Conservation (phyloP, 2,329 filamentous ascomycete species). For the Xylaria sp. region DNA sequence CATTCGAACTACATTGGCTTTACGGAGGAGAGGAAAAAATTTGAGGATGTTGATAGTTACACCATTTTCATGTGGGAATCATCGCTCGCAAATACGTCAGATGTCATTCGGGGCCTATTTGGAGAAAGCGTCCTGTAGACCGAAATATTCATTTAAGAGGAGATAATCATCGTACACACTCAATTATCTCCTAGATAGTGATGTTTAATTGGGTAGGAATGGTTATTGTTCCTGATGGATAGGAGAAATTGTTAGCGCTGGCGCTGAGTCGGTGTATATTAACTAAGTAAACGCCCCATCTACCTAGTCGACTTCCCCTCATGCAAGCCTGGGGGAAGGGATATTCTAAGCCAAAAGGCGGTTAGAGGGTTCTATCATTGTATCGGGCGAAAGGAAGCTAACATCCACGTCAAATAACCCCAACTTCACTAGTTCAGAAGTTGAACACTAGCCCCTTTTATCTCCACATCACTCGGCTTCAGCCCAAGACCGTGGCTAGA, state of each 20-base stretch:
- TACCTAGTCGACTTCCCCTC: background rate
- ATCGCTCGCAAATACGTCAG: background rate
- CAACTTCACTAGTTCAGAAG: slow-evolving; percentile 20
- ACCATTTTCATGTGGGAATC: background rate
- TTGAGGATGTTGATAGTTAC: too few relatives aligned
- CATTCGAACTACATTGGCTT: background rate
- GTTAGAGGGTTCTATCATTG: slow-evolving; percentile 1
- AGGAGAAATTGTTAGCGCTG: background rate
- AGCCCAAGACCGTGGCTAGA: slow-evolving; percentile 18
- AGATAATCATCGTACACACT: background rate
- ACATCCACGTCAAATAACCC: slow-evolving; percentile 22
- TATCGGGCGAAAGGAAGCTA: slow-evolving; percentile 30
- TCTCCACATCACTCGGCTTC: slow-evolving; percentile 13
- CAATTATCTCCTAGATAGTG: background rate
- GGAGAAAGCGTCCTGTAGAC: background rate
- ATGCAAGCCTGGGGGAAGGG: background rate
- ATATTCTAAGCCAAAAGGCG: slow-evolving; percentile 7
- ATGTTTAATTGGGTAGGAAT: background rate
- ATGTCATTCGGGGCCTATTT: background rate
- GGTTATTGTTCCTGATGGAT: background rate
- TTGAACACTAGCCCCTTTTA: slow-evolving; percentile 15
- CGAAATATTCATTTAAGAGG: background rate
- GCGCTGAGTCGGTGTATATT: background rate
- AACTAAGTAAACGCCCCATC: slow-evolving; percentile 1
- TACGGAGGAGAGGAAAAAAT: background rate